Conservation (phyloP, 192 early-diverging fungal species). For the Chytriomyces sp. region DNA sequence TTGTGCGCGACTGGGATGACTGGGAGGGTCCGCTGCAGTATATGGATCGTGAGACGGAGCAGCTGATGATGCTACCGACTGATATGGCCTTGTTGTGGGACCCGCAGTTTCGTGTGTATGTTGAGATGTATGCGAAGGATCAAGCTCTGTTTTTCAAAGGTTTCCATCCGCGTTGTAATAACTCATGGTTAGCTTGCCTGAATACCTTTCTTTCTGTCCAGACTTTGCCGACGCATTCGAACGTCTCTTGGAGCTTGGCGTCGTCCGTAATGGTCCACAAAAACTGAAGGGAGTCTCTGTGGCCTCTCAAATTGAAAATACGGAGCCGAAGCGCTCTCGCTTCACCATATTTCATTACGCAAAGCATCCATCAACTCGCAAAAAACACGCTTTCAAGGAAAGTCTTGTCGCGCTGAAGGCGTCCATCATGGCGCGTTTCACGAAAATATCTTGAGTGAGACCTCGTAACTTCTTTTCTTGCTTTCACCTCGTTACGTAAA, state of each 20-base stretch:
- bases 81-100: conserved; percentile 16
- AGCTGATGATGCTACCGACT: not conserved
- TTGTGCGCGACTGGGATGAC: no score
- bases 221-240: conserved; percentile 87
- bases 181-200: no score
- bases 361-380: no score
- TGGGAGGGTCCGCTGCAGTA: not conserved
- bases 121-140: conserved; percentile 24
- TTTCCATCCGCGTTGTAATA: conserved; percentile 8
- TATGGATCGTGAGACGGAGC: not conserved
- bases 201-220: not conserved
- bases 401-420: no score
- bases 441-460: no score
- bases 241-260: conserved; percentile 89
- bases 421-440: no score
- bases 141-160: conserved; percentile 17
- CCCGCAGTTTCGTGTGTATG: conserved; percentile 15
- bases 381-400: no score
- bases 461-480: no score
- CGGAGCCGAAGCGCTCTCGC: no score
- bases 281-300: not conserved
- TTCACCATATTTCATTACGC: no score
- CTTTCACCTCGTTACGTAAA: no score
- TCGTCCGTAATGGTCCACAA: conserved; percentile 20
- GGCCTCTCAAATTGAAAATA: no score